phyloP scores from a whole-genome alignment of 176 grass and related monocot genomes.

The Echinochloa phyllopogon region DNA sequence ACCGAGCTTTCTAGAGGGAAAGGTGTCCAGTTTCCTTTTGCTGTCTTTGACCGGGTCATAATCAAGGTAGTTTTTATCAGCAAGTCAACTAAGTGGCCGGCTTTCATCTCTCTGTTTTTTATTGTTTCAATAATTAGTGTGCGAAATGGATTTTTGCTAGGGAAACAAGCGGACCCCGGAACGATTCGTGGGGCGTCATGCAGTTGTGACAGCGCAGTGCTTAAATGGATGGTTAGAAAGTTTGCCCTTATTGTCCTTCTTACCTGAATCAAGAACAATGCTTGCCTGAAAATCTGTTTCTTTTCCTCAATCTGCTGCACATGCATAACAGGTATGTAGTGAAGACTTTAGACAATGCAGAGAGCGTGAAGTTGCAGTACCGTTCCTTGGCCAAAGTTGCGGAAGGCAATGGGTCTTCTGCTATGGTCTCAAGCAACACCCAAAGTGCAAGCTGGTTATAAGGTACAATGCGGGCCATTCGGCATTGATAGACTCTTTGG shows the following conservation, averaged over 20 bases:
- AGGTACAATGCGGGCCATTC: conserved; percentile 29
- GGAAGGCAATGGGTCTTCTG: conserved; percentile 17
- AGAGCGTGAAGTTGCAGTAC: conserved; percentile 76
- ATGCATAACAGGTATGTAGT: conserved; percentile 69
- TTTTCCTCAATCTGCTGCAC: neutral
- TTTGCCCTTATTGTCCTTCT: neutral
- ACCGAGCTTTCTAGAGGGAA: conserved; percentile 67
- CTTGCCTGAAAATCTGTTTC: neutral
- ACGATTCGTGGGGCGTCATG: conserved; percentile 72
- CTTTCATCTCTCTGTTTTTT: neutral
- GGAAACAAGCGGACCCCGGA: conserved; percentile 88
- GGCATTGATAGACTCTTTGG: too few relatives aligned
- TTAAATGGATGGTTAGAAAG: conserved; percentile 85
- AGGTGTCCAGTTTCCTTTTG: conserved; percentile 81
- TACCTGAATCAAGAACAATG: neutral
- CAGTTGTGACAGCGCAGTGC: conserved; percentile 83
- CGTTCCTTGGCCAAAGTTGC: conserved; percentile 63
- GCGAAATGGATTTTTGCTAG: conserved; percentile 25
- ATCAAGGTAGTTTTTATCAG: conserved; percentile 69
- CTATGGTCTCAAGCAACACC: conserved; percentile 32
- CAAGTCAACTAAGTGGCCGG: neutral
- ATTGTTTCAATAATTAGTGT: neutral
- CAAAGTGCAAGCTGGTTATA: conserved; percentile 52
- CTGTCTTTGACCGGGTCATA: conserved; percentile 75
- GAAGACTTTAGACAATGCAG: conserved; percentile 86